Evolutionary conservation across 2,329 filamentous ascomycete genomes (phyloP).

Genomic region (Trichophyton rubrum): DNA sequence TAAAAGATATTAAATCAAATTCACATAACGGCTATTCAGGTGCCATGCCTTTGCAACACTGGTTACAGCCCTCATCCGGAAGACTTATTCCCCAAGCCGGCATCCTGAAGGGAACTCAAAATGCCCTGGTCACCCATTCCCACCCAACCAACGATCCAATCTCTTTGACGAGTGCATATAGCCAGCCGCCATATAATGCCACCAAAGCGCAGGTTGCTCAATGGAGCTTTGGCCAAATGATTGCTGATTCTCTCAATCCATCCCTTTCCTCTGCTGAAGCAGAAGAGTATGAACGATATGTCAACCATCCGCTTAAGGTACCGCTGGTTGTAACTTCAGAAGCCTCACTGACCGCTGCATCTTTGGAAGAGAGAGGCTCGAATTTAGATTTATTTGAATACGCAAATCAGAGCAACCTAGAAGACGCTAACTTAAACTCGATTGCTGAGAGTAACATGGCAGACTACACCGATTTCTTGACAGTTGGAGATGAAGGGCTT

Average conservation of each 20-base stretch:
- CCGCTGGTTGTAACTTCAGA: conserved; percentile 49
- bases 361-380: conserved; percentile 26
- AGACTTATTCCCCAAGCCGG: conserved; percentile 22
- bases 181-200: conserved; percentile 31
- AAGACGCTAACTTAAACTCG: conserved; percentile 36
- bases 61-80: conserved; percentile 16
- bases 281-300: conserved; percentile 78
- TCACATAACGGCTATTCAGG: conserved; percentile 9
- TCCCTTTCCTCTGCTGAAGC: conserved; percentile 63
- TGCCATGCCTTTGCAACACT: conserved; percentile 20
- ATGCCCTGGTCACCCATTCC: neutral
- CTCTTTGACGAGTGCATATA: neutral
- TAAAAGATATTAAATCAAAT: conserved; percentile 25
- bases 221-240: conserved; percentile 59
- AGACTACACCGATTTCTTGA: conserved; percentile 65
- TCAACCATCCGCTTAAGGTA: conserved; percentile 77
- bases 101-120: conserved; percentile 19
- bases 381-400: conserved; percentile 67
- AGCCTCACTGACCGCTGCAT: conserved; percentile 25
- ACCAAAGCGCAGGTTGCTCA: conserved; percentile 67
- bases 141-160: neutral
- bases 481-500: conserved; percentile 66
- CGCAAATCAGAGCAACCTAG: conserved; percentile 54
- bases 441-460: conserved; percentile 52
- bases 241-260: conserved; percentile 75